phyloP scores from a whole-genome alignment of 1,284 basidiomycete genomes.

The Puccinia polysora region DNA sequence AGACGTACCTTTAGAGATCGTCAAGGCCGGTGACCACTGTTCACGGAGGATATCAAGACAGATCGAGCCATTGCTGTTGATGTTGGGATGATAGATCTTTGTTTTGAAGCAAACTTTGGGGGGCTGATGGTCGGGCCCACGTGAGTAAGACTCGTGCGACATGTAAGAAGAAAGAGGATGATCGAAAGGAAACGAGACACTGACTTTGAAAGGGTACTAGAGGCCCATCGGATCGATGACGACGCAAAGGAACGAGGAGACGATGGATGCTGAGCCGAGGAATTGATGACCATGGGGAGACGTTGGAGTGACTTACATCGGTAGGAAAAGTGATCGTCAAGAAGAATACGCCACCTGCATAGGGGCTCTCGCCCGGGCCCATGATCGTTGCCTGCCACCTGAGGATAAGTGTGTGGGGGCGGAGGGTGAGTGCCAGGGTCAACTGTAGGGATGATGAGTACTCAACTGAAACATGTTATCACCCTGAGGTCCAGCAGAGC shows the following conservation, averaged over 20 bases:
- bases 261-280: too few species aligned
- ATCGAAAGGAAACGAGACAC: conserved; percentile 47
- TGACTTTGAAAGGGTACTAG: conserved; percentile 76
- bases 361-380: conserved; percentile 94
- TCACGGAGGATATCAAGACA: conserved; percentile 89
- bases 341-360: conserved; percentile 75
- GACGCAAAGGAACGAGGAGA: neutral
- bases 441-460: neutral
- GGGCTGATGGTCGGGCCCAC: conserved; percentile 56
- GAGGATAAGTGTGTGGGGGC: neutral
- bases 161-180: too few species aligned
- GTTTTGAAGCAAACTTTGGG: conserved; percentile 99
- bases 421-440: neutral
- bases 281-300: neutral
- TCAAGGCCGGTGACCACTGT: conserved; percentile 93
- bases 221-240: neutral
- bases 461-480: conserved; percentile 87
- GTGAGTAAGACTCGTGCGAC: neutral
- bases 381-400: conserved; percentile 88
- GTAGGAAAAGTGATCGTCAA: conserved; percentile 75
- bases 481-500: conserved; percentile 89
- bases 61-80: conserved; percentile 97
- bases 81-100: conserved; percentile 80
- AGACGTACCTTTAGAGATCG: conserved; percentile 86
- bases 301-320: conserved; percentile 57